Base-by-base conservation (phyloP, 768 basidiomycete genomes). In the Tricholomella constricta region DNA sequence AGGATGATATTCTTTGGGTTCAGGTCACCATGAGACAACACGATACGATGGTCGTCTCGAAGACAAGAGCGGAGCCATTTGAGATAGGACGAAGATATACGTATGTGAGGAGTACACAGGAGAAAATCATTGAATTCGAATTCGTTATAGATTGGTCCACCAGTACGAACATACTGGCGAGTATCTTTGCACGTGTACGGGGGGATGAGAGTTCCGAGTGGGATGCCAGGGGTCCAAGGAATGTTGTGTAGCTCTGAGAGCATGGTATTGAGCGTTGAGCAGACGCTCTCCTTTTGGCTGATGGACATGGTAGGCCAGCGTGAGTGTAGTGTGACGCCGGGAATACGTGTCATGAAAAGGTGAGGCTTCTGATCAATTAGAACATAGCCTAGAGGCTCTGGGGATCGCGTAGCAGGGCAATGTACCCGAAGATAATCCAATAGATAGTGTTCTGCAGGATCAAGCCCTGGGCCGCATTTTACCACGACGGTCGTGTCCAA, bases 1-100 rank as follows among this genome's bases (percentile, higher is more conserved):
- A 76, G 59, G 15, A 77, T 59, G 48, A 77, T 61, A 54, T 77
- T 77, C 6, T 69, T 64, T 7, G 72, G 70, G 41, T 72, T 66
- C 45, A 76, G 45, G 54, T 76, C 74, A 19, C 71, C 74, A 49
- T 76, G 72, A 9, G 69, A 66, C 58, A 76, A 58, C 11, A 58
- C 45, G 37, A 68, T 55, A 4, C 38, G 51, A 22, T 57, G 58
- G 34, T 59, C 51, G 12, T 52, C 38, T 14, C 42, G 35, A 19
- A 61, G 40, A 35, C 36, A 37, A 7, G 37, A 48, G 22, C 25
- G 17, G 11, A 48, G 23, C 47, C 47, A 48, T 7, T 27, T 36
- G 5, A 26, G 20, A 29, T 48, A 22, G 9, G 20, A 17, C 20
- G 31, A 19, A 29, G 52, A 14, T 12, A 35, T 43, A 3, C 44